These are phyloP conservation scores for Mixia osmundae DNA, from an alignment of 1,284 basidiomycete genomes.

Conservation along the genomic window DNA sequence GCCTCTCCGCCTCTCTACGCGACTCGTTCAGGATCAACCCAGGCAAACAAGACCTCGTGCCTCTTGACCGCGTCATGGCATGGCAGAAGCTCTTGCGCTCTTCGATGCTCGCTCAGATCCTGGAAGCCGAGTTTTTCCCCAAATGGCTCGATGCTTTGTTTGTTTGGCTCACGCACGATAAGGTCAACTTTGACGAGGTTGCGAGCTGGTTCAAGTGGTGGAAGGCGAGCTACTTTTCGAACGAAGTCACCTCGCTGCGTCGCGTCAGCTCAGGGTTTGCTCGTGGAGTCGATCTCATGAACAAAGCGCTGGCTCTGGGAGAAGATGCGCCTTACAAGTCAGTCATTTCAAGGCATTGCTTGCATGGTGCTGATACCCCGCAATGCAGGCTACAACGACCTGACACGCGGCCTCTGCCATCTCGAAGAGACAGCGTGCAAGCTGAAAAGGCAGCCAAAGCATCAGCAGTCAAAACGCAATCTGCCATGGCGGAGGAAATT, in stretches of 20 bases:
- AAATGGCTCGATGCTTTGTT: slow-evolving; percentile 85
- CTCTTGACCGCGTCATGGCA: slow-evolving; percentile 46
- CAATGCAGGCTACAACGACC: slow-evolving; percentile 10
- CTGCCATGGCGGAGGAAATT: slow-evolving; percentile 31
- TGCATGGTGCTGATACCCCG: background rate
- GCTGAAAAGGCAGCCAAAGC: slow-evolving; percentile 23
- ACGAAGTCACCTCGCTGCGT: slow-evolving; percentile 36
- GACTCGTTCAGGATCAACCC: slow-evolving; percentile 72
- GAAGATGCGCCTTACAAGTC: slow-evolving; percentile 16
- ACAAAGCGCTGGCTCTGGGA: slow-evolving; percentile 65
- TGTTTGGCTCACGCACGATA: slow-evolving; percentile 69
- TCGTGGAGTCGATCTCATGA: slow-evolving; percentile 69
- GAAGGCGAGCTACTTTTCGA: slow-evolving; percentile 48
- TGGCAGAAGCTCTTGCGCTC: slow-evolving; percentile 54
- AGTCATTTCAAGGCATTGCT: background rate
- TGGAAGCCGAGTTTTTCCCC: slow-evolving; percentile 81
- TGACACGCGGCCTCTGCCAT: slow-evolving; percentile 15
- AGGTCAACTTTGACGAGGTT: slow-evolving; percentile 83
- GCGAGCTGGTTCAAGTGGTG: slow-evolving; percentile 42
- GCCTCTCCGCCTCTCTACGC: slow-evolving; percentile 53
- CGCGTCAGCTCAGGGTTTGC: slow-evolving; percentile 56
- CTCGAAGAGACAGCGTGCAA: slow-evolving; percentile 34
- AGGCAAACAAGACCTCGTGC: slow-evolving; percentile 60
- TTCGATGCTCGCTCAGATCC: slow-evolving; percentile 50
- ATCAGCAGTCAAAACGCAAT: slow-evolving; percentile 3